A percentile compares a stretch with the other conserved stretches of the same genome.
phyloP scores from a whole-genome alignment of 805 yeast species.

The Jamesozyma piceae region DNA sequence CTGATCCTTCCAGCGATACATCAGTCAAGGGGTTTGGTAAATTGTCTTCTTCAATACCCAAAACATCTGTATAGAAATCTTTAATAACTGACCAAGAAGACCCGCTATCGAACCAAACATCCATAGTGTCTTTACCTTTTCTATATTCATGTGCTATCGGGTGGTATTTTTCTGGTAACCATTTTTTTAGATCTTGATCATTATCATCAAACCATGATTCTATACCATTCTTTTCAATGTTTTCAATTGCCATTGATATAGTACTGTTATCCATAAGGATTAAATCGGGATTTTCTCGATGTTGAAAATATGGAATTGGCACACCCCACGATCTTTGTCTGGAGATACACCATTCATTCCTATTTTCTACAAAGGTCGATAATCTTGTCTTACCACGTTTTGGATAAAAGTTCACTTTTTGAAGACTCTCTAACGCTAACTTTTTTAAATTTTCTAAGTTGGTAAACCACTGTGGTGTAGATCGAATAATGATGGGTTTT shows the following conservation, averaged over 20 bases:
- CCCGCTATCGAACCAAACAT: conserved; percentile 98
- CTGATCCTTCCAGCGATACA: conserved; percentile 92
- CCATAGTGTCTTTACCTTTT: conserved; percentile 88
- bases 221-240: conserved; percentile 50
- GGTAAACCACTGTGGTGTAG: conserved; percentile 97
- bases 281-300: conserved; percentile 43
- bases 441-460: conserved; percentile 68
- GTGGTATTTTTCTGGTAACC: conserved; percentile 58
- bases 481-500: conserved; percentile 85
- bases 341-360: conserved; percentile 97
- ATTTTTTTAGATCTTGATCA: conserved; percentile 33
- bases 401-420: conserved; percentile 63
- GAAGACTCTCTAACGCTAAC: conserved; percentile 49
- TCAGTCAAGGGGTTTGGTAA: conserved; percentile 54
- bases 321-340: conserved; percentile 98
- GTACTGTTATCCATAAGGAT: conserved; percentile 51
- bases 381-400: conserved; percentile 63
- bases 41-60: conserved; percentile 21
- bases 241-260: conserved; percentile 48
- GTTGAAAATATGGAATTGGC: conserved; percentile 82
- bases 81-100: conserved; percentile 61
- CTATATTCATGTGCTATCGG: conserved; percentile 36
- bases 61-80: conserved; percentile 30
- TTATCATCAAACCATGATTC: conserved; percentile 67
- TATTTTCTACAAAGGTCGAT: conserved; percentile 56